Conservation (phyloP, 2,329 filamentous ascomycete species). For the Botrytis cinerea region DNA sequence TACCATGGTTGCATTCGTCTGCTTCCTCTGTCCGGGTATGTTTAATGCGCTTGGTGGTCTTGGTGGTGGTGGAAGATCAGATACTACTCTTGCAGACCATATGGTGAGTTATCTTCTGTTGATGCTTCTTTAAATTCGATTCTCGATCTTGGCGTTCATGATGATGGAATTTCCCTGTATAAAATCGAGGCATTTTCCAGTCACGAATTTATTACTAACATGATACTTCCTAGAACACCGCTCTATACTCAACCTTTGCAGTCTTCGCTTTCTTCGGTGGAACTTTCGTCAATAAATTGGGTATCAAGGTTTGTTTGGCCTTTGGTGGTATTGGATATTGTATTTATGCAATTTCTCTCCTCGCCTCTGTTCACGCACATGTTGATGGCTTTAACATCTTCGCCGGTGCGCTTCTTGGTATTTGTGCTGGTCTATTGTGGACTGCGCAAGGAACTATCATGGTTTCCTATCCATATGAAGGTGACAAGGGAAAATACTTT, state of each 20-base stretch:
- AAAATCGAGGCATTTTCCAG: background rate
- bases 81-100: conserved; percentile 53
- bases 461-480: conserved; percentile 85
- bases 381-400: conserved; percentile 73
- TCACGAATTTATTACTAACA: conserved; percentile 15
- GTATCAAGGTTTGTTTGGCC: conserved; percentile 66
- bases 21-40: conserved; percentile 73
- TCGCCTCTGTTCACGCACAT: conserved; percentile 69
- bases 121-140: background rate
- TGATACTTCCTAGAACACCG: conserved; percentile 41
- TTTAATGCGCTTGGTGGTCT: conserved; percentile 68
- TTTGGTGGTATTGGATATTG: conserved; percentile 77
- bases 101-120: conserved; percentile 35
- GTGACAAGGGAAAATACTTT: conserved; percentile 84
- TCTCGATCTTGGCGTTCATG: background rate
- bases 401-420: conserved; percentile 72
- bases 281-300: conserved; percentile 75
- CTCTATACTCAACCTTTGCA: conserved; percentile 54
- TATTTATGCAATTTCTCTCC: conserved; percentile 70
- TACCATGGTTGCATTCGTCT: conserved; percentile 68
- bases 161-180: background rate
- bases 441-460: conserved; percentile 82
- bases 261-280: conserved; percentile 70
- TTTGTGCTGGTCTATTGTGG: conserved; percentile 81
- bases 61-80: conserved; percentile 63